Conservation (phyloP, 106 monocot species). For the Phalaenopsis equestris region DNA sequence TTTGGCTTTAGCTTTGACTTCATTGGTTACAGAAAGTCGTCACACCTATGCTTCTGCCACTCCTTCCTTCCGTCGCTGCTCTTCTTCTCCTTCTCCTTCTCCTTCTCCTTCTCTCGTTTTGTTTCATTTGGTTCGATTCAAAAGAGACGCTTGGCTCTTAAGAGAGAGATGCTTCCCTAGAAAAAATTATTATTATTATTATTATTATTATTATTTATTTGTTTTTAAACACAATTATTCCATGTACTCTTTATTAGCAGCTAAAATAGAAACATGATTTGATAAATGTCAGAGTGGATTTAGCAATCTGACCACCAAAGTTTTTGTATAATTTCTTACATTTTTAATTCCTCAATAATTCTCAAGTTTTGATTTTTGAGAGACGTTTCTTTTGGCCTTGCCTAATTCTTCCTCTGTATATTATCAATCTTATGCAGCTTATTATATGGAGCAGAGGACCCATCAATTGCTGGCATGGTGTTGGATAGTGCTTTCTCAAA, state of each 20-base stretch:
- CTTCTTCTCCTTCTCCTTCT: too few relatives aligned
- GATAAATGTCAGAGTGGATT: background rate
- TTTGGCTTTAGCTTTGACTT: too few relatives aligned
- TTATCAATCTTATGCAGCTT: slow-evolving; percentile 47
- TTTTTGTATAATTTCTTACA: background rate
- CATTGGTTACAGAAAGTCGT: too few relatives aligned
- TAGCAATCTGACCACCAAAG: background rate
- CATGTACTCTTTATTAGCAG: background rate
- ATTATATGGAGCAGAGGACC: slow-evolving; percentile 98
- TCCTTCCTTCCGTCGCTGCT: too few relatives aligned
- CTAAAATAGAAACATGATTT: background rate
- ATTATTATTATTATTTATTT: too few relatives aligned
- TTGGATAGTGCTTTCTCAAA: slow-evolving; percentile 96
- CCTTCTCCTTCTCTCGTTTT: too few relatives aligned
- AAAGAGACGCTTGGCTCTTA: too few relatives aligned
- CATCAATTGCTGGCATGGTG: slow-evolving; percentile 97
- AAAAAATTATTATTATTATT: too few relatives aligned
- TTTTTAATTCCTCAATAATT: background rate
- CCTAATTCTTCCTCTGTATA: background rate
- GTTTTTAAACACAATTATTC: too few relatives aligned
- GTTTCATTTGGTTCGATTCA: too few relatives aligned
- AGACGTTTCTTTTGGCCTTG: background rate
- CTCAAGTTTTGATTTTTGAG: background rate
- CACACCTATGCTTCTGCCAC: too few relatives aligned
- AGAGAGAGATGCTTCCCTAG: too few relatives aligned